Base-by-base conservation (phyloP, 2,329 filamentous ascomycete species). In the Trichoderma koningiopsis region DNA sequence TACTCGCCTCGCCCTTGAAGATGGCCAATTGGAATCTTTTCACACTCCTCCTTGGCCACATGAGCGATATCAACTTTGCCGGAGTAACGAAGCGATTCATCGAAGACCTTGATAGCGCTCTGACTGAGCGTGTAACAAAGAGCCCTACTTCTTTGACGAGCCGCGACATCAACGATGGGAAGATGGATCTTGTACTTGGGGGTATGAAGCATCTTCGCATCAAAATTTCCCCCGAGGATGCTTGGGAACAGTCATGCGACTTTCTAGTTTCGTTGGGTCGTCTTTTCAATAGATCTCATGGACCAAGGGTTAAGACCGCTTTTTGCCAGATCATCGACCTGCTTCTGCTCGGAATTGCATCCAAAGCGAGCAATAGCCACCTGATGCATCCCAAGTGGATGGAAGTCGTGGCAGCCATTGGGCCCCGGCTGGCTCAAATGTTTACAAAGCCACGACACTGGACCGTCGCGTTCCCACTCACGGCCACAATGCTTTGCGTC, bases 1-100 rank as follows among this genome's bases (percentile, higher is more conserved):
- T 95, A 4, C 84, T 89, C 71, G 84, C 90, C 10, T 97, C 94
- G 0, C 90, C 92, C 0, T 83, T 98, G 29, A 93, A 94, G 73
- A 89, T 96, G 80, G 92, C 96, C 16, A 99, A 99, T 75, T 99
- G 95, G 95, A 92, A 93, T 70, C 89, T 99, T 3, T 97, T 97
- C 78, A 91, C 93, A 24, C 92, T 97, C 75, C 84, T 99, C 4
- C 87, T 99, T 0, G 96, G 96, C n/a, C 91, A 94, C 49, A 97
- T 99, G 92, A 97, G 96, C 80, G 91, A 92, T 56, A 90, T 96
- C 72, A 95, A 96, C 77, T 98, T 99, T 78, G 83, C 88, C 19
- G 92, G 90, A 68, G 94, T 99, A 57, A 90, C 93, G 4, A 88
- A 89, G 67, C 89, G 93, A 59, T 99, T 97, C 76, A 85, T 97